phyloP scores from a whole-genome alignment of 192 early-diverging fungal species.

The Glomus cerebriforme region DNA sequence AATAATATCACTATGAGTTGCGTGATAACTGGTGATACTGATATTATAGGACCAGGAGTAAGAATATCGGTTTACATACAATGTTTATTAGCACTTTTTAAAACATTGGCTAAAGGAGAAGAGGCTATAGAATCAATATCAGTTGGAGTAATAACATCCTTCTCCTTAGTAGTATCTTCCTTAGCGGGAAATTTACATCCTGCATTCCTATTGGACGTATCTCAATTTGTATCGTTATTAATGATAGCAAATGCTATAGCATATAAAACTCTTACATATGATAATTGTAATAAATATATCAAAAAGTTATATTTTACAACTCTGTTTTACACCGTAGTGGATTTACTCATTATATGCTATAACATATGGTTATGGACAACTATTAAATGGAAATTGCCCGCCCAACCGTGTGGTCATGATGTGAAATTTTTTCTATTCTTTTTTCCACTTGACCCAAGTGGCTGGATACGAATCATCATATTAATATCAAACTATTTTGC shows the following conservation, averaged over 20 bases:
- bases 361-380: too few relatives aligned
- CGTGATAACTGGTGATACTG: not conserved
- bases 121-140: not conserved
- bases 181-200: not conserved
- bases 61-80: not conserved
- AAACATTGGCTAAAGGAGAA: not conserved
- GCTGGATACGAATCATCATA: not conserved
- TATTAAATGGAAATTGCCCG: not conserved
- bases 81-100: not conserved
- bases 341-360: not conserved
- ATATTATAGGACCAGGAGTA: not conserved
- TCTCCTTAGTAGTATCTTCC: not conserved
- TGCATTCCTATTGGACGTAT: not conserved
- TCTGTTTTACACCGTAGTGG: not conserved
- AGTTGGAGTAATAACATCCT: not conserved
- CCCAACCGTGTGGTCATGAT: not conserved
- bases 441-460: not conserved
- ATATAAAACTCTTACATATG: too few relatives aligned
- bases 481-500: not conserved
- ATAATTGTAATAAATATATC: too few relatives aligned
- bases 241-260: not conserved
- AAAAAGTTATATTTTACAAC: not conserved
- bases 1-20: not conserved
- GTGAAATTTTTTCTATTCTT: not conserved
- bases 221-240: not conserved